These are phyloP conservation scores for Corchorus olitorius DNA, from an alignment of 345 rosid genomes.

Conservation along the genomic window DNA sequence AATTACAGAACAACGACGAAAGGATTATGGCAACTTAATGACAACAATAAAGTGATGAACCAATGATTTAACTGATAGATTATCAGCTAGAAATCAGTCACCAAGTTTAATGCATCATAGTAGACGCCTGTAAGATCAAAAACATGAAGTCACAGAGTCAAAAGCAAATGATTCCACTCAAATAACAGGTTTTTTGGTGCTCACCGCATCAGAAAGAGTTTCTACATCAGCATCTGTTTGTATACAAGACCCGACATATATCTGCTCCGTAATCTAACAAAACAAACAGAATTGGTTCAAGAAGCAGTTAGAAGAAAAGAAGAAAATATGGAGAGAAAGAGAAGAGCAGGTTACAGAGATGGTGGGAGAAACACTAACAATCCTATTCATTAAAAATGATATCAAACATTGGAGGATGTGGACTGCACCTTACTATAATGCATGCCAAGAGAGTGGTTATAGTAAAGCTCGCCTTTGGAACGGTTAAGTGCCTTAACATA, in stretches of 20 bases:
- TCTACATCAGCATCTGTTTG: conserved; percentile 83
- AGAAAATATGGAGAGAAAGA: conserved; percentile 3
- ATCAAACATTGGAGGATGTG: conserved; percentile 11
- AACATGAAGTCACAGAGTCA: neutral
- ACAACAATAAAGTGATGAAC: neutral
- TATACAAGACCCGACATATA: conserved; percentile 84
- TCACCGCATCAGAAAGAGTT: conserved; percentile 60
- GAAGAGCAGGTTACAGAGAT: neutral
- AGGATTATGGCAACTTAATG: conserved; percentile 2
- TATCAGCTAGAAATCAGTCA: neutral
- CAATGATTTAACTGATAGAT: neutral
- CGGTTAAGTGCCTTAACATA: conserved; percentile 85
- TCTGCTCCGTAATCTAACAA: conserved; percentile 84
- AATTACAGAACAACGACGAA: conserved; percentile 6
- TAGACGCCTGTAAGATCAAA: conserved; percentile 6
- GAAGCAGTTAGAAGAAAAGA: neutral
- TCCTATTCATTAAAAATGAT: neutral
- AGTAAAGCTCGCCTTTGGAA: conserved; percentile 83
- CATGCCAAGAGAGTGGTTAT: conserved; percentile 88
- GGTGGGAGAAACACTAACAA: conserved; percentile 11
- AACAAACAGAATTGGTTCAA: conserved; percentile 22
- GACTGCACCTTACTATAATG: conserved; percentile 78
- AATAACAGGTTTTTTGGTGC: conserved; percentile 27
- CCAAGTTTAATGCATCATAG: neutral
- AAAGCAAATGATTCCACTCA: conserved; percentile 2